Percentiles rank a stretch among this genome's conserved stretches.
These are phyloP conservation scores for Cladosporium cucumerinum DNA, from an alignment of 2,329 filamentous ascomycete species.

Conservation along the genomic window DNA sequence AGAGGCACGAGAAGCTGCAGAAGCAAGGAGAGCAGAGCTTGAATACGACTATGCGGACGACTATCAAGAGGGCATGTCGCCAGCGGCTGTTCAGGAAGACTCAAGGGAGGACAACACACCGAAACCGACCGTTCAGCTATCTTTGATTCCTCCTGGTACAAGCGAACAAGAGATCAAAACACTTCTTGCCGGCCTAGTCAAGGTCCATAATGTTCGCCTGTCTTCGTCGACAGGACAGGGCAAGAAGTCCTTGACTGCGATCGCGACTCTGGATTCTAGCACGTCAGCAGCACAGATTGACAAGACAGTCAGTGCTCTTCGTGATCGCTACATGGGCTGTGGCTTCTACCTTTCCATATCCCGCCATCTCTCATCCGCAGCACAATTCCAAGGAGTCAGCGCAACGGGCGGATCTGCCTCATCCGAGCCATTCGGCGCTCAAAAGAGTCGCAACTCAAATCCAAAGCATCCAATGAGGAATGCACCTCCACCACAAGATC, in stretches of 20 bases:
- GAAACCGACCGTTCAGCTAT: constrained; percentile 54
- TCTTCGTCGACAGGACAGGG: constrained; percentile 41
- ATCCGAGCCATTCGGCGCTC: constrained; percentile 31
- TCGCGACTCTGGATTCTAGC: constrained; percentile 76
- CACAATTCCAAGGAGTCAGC: constrained; percentile 13
- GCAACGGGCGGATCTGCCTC: constrained; percentile 15
- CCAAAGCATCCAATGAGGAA: constrained; percentile 36
- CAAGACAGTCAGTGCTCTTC: constrained; percentile 68
- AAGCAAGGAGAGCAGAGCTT: constrained; percentile 27
- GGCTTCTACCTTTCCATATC: constrained; percentile 79
- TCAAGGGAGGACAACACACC: constrained; percentile 39
- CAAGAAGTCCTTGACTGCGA: constrained; percentile 69
- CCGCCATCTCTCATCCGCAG: constrained; percentile 73
- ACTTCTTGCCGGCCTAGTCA: constrained; percentile 25
- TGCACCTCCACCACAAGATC: constrained; percentile 49
- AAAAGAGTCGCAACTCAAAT: constrained; percentile 23
- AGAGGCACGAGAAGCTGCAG: constrained; percentile 31
- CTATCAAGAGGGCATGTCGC: constrained; percentile 3
- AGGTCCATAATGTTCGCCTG: constrained; percentile 30
- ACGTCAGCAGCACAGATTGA: constrained; percentile 83
- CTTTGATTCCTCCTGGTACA: constrained; percentile 52
- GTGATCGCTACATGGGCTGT: constrained; percentile 80
- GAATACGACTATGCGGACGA: constrained; percentile 12
- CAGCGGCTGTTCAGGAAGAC: constrained; percentile 32
- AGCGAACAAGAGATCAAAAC: constrained; percentile 62